Base-by-base conservation (phyloP, 805 yeast species). In the Huiozyma naganishii region DNA sequence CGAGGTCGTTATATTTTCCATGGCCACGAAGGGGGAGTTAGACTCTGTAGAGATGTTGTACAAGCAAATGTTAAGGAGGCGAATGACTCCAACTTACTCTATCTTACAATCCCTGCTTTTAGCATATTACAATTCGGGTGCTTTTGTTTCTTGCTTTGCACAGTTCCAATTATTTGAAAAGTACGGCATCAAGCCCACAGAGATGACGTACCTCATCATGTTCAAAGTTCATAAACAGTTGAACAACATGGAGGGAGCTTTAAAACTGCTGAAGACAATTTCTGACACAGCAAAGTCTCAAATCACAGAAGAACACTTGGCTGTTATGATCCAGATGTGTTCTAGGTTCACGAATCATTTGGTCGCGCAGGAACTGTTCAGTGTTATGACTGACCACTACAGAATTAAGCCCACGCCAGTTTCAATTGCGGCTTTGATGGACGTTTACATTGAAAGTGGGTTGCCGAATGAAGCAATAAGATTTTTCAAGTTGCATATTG, bases 1-100 rank as follows among this genome's bases (percentile, higher is more conserved):
- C 55, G 68, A 73, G 4, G 71, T 77, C 12, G 77, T 80, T 9
- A 78, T 83, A 73, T 61, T 67, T 42, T 77, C 83, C 0, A 62
- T 83, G 47, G 79, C 84, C 1, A 48, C 54, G 5, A 56, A 65
- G 32, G 80, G 76, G 7, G 77, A 74, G 50, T 60, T 53, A 36
- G 69, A 58, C 35, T 72, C 69, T 55, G 77, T 74, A 8, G 73
- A 72, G 28, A 59, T 55, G 45, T 62, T 83, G 45, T 80, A 69
- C 60, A 47, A 62, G n/a, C 72, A 75, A 52, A 52, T 78, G 29
- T 39, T 63, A 5, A 59, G 65, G 41, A 64, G 79, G 43, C 68
- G 70, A 1, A 66, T 77, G 53, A 52, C 47, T 4, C 85, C 86
- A 1, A 64, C 68, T 1, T 51, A 50, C 34, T 47, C 55, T 7